Evolutionary conservation across 805 yeast species (phyloP).

Genomic region (Barnettozyma botsteinii): DNA sequence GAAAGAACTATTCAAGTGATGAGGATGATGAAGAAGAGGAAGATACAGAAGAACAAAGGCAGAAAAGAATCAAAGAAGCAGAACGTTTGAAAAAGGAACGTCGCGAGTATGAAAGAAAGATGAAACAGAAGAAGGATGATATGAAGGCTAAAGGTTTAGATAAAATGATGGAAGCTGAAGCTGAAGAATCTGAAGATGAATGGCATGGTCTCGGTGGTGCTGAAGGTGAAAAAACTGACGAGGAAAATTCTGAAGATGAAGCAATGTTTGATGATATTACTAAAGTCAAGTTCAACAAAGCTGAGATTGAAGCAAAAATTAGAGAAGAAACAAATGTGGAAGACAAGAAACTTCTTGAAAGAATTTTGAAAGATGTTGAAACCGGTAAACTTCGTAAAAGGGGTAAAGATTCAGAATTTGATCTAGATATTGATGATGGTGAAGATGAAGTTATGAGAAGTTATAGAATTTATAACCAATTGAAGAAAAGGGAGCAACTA

Average conservation of each 20-base stretch:
- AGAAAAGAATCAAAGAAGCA: constrained; percentile 16
- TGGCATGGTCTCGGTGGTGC: constrained; percentile 77
- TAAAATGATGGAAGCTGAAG: constrained; percentile 70
- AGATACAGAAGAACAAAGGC: constrained; percentile 18
- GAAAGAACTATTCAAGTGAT: constrained; percentile 7
- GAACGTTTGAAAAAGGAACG: constrained; percentile 20
- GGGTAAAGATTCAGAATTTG: constrained; percentile 46
- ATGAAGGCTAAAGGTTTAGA: constrained; percentile 53
- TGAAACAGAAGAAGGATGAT: constrained; percentile 37
- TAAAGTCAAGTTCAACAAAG: constrained; percentile 49
- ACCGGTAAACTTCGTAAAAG: constrained; percentile 64
- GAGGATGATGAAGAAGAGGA: constrained; percentile 22
- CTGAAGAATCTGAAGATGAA: constrained; percentile 86
- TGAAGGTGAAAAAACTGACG: constrained; percentile 47
- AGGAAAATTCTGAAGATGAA: constrained; percentile 71
- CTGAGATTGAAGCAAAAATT: constrained; percentile 50
- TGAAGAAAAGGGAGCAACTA: constrained; percentile 38
- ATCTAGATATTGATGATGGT: constrained; percentile 66
- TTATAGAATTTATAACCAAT: constrained; percentile 20
- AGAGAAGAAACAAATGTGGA: constrained; percentile 55
- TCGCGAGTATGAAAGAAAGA: constrained; percentile 20
- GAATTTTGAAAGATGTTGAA: constrained; percentile 63
- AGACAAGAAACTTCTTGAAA: constrained; percentile 60
- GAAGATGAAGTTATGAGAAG: constrained; percentile 53
- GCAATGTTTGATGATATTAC: constrained; percentile 69